Evolutionary conservation across 805 yeast genomes (phyloP), one percentile per base, ranked within the genome.

Genomic region (Starmerella khaoyaiensis): DNA sequence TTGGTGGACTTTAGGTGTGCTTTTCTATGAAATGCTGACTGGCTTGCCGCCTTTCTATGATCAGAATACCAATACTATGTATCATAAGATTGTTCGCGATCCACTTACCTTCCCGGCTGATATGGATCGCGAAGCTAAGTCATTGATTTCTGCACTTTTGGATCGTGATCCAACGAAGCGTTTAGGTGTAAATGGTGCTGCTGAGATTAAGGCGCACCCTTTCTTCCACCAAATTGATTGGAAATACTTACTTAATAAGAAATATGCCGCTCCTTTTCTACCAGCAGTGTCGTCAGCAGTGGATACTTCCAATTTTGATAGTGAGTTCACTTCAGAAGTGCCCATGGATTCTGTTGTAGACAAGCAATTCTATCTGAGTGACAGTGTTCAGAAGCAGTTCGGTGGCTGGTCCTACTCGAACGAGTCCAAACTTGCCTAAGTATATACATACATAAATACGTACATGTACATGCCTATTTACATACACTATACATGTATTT

Each of bases 1-100:
- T 60, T 90, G 95, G 87, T 90, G 98, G 98, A 90, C 98, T 1
- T 65, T 90, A 50, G 98, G 98, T 28, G 86, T 87, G 14, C 65
- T 90, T 37, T 64, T 90, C 31, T 90, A 83, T 57, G 98, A 87
- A 55, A 90, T 90, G 98, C 65, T 90, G 43, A 84, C 96, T 1
- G 95, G 97, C 1, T 68, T 90, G 48, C 98, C 98, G 4, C 98
- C 98, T 27, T 90, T 83, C 57, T 90, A 83, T 57, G 97, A 90
- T 56, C 95, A 86, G 55, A 90, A 86, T 59, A 79, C 80, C 5
- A 78, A 84, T 41, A 75, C 75, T 30, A 90, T 90, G 98, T 90
- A 90, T 64, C 74, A 80, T 53, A 90, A 87, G 63, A 90, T 90
- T 47, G 62, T 90, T 41, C 82, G 81, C 57, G 87, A 84, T 51